phyloP scores from a whole-genome alignment of 2,329 filamentous ascomycete species.

The Aphanocladium album region DNA sequence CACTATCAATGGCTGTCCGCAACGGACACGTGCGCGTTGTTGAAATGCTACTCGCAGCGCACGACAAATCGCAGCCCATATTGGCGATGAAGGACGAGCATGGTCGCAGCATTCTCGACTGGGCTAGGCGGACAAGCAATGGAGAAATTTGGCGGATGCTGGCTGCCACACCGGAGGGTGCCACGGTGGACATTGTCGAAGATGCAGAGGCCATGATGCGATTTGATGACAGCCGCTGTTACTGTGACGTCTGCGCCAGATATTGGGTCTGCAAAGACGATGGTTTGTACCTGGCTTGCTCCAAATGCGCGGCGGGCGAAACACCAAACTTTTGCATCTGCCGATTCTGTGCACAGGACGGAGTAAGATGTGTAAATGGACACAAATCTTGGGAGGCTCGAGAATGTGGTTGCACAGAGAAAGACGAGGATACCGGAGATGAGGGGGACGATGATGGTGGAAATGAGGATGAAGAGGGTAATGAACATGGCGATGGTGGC shows the following conservation, averaged over 20 bases:
- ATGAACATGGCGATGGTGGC: background rate
- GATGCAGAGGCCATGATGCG: background rate
- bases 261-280: background rate
- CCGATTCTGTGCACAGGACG: background rate
- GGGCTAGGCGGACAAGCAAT: background rate
- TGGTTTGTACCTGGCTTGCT: no score
- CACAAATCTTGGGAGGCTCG: background rate
- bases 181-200: background rate
- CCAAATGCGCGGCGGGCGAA: background rate
- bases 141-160: background rate
- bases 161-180: background rate
- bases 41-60: background rate
- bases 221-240: background rate
- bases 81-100: background rate
- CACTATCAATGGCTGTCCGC: background rate
- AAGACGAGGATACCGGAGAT: background rate
- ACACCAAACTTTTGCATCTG: background rate
- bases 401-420: background rate
- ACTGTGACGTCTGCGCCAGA: background rate
- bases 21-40: background rate
- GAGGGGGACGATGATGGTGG: background rate
- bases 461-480: background rate
- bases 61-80: background rate
- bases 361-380: background rate
- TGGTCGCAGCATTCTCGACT: background rate